These are phyloP conservation scores for Zoysia pacifica DNA, from an alignment of 176 grass and related monocot species.

Conservation along the genomic window DNA sequence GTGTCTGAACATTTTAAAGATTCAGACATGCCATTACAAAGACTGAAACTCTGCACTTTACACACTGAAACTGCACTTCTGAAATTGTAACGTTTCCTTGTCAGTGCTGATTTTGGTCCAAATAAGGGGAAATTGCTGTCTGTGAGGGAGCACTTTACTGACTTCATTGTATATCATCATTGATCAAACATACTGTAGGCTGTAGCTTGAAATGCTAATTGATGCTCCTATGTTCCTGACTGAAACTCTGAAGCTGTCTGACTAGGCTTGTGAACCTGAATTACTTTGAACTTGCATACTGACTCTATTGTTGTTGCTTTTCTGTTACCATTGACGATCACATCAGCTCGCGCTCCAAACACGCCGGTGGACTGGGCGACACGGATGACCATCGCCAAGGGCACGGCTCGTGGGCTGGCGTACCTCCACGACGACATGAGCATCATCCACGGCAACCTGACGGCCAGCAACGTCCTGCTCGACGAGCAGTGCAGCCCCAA, in stretches of 20 bases:
- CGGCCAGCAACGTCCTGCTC: conserved; percentile 71
- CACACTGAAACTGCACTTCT: too few species aligned
- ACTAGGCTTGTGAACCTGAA: neutral
- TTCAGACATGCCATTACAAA: too few species aligned
- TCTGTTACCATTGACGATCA: neutral
- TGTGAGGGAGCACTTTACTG: too few species aligned
- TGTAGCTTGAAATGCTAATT: neutral
- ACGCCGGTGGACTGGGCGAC: conserved; percentile 56
- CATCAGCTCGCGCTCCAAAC: conserved; percentile 33
- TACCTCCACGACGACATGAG: conserved; percentile 64
- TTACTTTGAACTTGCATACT: conserved; percentile 14
- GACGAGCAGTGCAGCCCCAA: conserved; percentile 53
- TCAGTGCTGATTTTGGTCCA: neutral
- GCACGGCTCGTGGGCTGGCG: conserved; percentile 58
- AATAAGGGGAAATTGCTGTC: neutral
- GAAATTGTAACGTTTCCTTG: too few species aligned
- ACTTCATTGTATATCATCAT: too few species aligned
- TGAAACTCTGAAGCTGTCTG: neutral
- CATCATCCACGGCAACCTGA: conserved; percentile 81
- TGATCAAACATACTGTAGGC: neutral
- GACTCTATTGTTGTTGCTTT: neutral
- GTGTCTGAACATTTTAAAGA: too few species aligned
- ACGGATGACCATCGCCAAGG: conserved; percentile 65
- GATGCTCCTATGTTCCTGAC: neutral
- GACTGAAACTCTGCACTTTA: too few species aligned